Base-by-base conservation (phyloP, 768 basidiomycete genomes). In the Auricularia cornea region DNA sequence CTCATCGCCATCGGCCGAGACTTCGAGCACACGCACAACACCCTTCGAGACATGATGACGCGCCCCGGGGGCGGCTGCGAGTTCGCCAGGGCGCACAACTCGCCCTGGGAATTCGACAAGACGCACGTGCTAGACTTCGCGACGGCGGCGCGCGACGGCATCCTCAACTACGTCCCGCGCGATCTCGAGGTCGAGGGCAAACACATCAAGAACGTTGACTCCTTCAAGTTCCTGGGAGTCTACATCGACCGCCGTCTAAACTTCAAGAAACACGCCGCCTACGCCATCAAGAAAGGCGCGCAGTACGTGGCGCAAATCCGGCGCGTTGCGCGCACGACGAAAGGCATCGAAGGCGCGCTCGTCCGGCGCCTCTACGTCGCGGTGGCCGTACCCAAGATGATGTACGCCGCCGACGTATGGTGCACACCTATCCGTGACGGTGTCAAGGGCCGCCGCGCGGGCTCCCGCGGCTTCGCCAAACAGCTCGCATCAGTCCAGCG, bases 111-210 rank as follows among this genome's bases (percentile, higher is more conserved):
- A 4, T 1, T 41, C 28, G 20, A n/a, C 60, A 61, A 61, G 23
- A 31, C 71, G 0, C 71, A 67, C 10, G 57, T 72, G 0, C 68
- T 74, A 54, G 71, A 75, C 65, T 70, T 69, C 59, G 62, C 70
- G 11, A 32, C 38, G 8, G 8, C 38, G 8, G 38, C 31, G 2
- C 8, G 18, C 8, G 8, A 18, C 8, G 38, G 8, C 18, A 8
- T 18, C 8, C 38, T 40, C 8, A 8, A 8, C 38, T 40, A 40
- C 18, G 18, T 18, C 64, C 59, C 73, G 2, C 57, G 72, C 3
- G 72, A 70, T 0, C 79, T 74, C 41, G 71, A 77, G 0, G 71
- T 79, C 38, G 69, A 79, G 59, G 54, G 51, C 10, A 64, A 35
- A 56, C 65, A 44, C 38, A 63, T 68, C 64, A 23, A 35, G 3